Percentiles rank a stretch among this genome's conserved stretches.
These are phyloP conservation scores for Podaxis pistillaris DNA, from an alignment of 768 basidiomycete genomes.

Conservation along the genomic window DNA sequence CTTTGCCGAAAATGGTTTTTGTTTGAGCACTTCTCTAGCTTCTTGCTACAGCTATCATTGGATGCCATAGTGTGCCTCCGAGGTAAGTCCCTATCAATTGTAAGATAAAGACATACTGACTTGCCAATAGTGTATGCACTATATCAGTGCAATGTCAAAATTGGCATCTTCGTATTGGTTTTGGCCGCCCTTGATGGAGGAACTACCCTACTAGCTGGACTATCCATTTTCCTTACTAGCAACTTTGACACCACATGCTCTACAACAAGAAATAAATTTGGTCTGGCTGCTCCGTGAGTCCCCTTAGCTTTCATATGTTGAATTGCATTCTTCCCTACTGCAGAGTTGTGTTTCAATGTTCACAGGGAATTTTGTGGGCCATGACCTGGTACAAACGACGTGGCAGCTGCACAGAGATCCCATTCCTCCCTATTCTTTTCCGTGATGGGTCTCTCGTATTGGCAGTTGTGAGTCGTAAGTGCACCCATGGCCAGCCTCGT, in stretches of 20 bases:
- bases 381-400: not conserved
- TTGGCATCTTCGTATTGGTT: not conserved
- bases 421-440: no score
- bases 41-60: not conserved
- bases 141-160: not conserved
- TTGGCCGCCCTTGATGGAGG: not conserved
- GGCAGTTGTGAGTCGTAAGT: no score
- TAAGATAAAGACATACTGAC: not conserved
- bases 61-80: not conserved
- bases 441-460: no score
- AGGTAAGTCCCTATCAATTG: not conserved
- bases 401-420: no score
- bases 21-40: not conserved
- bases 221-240: not conserved
- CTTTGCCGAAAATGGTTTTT: slow-evolving; percentile 3
- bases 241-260: not conserved
- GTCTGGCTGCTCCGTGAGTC: not conserved
- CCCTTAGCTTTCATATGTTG: not conserved
- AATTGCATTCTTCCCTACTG: not conserved
- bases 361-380: not conserved
- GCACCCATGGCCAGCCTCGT: no score
- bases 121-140: not conserved
- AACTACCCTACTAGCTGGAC: not conserved
- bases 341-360: not conserved
- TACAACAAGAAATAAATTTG: not conserved